These are phyloP conservation scores for Pestalotiopsis sp. DNA, from an alignment of 2,329 filamentous ascomycete species.

Conservation along the genomic window DNA sequence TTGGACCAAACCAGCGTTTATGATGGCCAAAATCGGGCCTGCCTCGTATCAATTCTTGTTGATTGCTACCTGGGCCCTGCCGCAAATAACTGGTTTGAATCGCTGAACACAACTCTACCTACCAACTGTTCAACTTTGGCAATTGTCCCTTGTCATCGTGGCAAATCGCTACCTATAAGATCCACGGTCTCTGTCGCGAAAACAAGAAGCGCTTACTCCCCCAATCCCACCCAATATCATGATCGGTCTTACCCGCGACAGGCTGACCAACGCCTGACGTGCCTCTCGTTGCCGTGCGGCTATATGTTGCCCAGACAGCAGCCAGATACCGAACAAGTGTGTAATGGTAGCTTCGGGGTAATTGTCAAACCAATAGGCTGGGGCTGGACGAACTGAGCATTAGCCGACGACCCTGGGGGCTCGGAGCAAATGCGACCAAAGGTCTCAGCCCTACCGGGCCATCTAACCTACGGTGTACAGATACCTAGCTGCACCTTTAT, in stretches of 20 bases:
- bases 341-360: not conserved
- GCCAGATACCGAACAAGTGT: not conserved
- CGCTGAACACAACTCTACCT: not conserved
- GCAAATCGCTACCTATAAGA: not conserved
- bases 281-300: not conserved
- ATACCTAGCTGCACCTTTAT: not conserved
- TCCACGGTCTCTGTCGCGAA: not conserved
- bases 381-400: too few relatives aligned
- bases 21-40: not conserved
- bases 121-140: not conserved
- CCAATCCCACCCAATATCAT: not conserved
- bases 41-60: not conserved
- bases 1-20: not conserved
- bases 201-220: conserved; percentile 6
- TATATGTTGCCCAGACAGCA: not conserved
- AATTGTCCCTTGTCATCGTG: not conserved
- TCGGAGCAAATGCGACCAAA: too few relatives aligned
- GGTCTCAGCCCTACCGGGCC: conserved; percentile 5
- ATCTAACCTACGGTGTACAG: too few relatives aligned
- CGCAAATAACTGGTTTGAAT: not conserved
- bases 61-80: not conserved
- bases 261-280: not conserved
- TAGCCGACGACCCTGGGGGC: too few relatives aligned
- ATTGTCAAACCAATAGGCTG: not conserved
- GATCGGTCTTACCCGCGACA: conserved; percentile 6